Percentiles rank a stretch among this genome's conserved stretches.
These are phyloP conservation scores for Kwoniella shandongensis DNA, from an alignment of 768 basidiomycete species.

Conservation along the genomic window DNA sequence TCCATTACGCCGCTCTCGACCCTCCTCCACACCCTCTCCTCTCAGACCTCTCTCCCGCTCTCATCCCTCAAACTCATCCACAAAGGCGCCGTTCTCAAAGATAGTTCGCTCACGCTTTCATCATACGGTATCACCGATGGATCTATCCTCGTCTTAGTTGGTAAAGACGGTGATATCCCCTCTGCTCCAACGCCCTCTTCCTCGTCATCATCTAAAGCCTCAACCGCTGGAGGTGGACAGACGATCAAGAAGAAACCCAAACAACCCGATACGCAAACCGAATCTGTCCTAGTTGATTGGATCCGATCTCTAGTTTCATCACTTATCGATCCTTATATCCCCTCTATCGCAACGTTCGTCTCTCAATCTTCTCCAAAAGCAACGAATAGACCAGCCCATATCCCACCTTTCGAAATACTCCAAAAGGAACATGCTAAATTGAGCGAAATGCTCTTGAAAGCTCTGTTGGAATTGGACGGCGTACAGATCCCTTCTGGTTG, in stretches of 20 bases:
- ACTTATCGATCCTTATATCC: slow-evolving; percentile 29
- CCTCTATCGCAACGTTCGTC: slow-evolving; percentile 33
- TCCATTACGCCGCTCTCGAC: slow-evolving; percentile 48
- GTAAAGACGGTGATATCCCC: slow-evolving; percentile 54
- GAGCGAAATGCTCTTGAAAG: slow-evolving; percentile 79
- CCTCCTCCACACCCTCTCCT: slow-evolving; percentile 60
- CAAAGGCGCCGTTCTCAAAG: slow-evolving; percentile 86
- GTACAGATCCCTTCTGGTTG: slow-evolving; percentile 72
- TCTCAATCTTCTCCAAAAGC: slow-evolving; percentile 30
- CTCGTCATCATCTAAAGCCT: slow-evolving; percentile 7
- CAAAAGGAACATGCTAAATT: slow-evolving; percentile 63
- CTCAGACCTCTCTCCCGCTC: slow-evolving; percentile 70
- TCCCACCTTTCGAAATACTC: slow-evolving; percentile 43
- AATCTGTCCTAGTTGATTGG: slow-evolving; percentile 39
- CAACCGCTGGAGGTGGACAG: slow-evolving; percentile 4
- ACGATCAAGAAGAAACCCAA: slow-evolving; percentile 35
- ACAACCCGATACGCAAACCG: slow-evolving; percentile 34
- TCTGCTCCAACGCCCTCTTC: slow-evolving; percentile 16
- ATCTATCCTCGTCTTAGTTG: slow-evolving; percentile 71
- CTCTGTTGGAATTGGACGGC: slow-evolving; percentile 82
- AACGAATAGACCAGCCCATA: slow-evolving; percentile 36
- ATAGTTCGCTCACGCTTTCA: slow-evolving; percentile 69
- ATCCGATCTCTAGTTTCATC: slow-evolving; percentile 25
- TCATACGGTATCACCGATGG: slow-evolving; percentile 71
- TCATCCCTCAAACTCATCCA: slow-evolving; percentile 81